Conservation (phyloP, 2,329 filamentous ascomycete genomes). For the Orbilia quercus region DNA sequence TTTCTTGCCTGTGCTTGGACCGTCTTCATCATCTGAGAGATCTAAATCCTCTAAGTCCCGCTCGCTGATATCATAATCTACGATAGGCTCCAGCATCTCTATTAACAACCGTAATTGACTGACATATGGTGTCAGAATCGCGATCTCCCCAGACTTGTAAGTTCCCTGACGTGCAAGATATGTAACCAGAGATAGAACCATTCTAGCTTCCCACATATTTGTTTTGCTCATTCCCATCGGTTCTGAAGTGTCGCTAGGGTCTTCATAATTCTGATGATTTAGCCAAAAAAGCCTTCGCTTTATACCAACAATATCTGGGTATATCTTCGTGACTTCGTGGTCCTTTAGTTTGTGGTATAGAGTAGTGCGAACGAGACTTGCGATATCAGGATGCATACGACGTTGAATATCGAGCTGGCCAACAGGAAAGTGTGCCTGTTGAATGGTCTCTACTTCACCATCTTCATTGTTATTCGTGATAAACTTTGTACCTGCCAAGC, state of each 20-base stretch:
- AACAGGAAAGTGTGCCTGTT: slow-evolving; percentile 60
- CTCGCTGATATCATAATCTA: slow-evolving; percentile 61
- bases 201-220: slow-evolving; percentile 58
- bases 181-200: slow-evolving; percentile 63
- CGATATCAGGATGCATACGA: slow-evolving; percentile 74
- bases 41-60: slow-evolving; percentile 60
- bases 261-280: slow-evolving; percentile 69
- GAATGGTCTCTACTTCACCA: slow-evolving; percentile 62
- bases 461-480: slow-evolving; percentile 60
- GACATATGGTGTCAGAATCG: slow-evolving; percentile 73
- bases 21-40: slow-evolving; percentile 71
- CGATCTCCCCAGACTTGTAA: slow-evolving; percentile 73
- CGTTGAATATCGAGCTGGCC: slow-evolving; percentile 70
- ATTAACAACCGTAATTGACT: slow-evolving; percentile 61
- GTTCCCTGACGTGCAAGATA: slow-evolving; percentile 65
- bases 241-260: slow-evolving; percentile 61
- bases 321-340: slow-evolving; percentile 62
- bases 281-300: slow-evolving; percentile 71
- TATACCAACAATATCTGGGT: slow-evolving; percentile 69
- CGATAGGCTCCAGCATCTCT: slow-evolving; percentile 59
- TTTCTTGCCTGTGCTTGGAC: slow-evolving; percentile 65
- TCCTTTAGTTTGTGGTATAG: slow-evolving; percentile 72
- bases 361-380: slow-evolving; percentile 69
- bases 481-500: slow-evolving; percentile 64
- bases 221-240: slow-evolving; percentile 62